Conservation (phyloP, 2,329 filamentous ascomycete species). For the Botrytis tulipae region DNA sequence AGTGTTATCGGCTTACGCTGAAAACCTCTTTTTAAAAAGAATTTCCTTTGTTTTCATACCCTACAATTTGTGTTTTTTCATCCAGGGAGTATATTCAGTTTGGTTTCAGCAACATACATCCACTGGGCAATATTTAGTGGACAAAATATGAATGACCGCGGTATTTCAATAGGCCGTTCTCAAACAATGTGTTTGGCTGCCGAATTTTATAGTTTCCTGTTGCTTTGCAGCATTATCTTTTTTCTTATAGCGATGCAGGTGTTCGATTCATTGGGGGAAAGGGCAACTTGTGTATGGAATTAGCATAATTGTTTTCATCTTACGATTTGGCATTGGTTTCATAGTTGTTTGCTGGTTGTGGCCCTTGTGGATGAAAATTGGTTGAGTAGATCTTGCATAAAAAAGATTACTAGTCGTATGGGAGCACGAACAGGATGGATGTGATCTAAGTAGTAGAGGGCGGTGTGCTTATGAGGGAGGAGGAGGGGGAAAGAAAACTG, state of each 20-base stretch:
- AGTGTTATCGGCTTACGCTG: constrained; percentile 79
- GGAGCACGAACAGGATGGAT: background rate
- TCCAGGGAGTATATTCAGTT: constrained; percentile 17
- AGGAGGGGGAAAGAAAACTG: background rate
- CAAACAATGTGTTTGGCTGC: constrained; percentile 6
- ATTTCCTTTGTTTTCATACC: constrained; percentile 19
- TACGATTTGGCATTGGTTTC: constrained; percentile 9
- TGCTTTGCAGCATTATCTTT: constrained; percentile 6
- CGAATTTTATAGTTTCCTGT: background rate
- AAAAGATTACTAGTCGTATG: constrained; percentile 6
- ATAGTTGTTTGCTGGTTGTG: background rate
- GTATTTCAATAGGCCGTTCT: background rate
- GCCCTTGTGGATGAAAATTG: constrained; percentile 6
- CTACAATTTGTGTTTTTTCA: constrained; percentile 18
- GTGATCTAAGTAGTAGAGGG: background rate
- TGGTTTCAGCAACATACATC: background rate
- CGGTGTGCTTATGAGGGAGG: background rate
- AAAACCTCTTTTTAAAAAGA: background rate
- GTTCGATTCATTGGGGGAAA: constrained; percentile 14
- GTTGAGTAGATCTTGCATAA: background rate
- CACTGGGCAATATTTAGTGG: constrained; percentile 6
- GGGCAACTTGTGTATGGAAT: constrained; percentile 16
- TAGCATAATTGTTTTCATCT: constrained; percentile 15
- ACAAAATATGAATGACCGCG: background rate
- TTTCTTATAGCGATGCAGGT: constrained; percentile 15